Base-by-base conservation (phyloP, 2,329 filamentous ascomycete species). In the Epichloe sylvatica region DNA sequence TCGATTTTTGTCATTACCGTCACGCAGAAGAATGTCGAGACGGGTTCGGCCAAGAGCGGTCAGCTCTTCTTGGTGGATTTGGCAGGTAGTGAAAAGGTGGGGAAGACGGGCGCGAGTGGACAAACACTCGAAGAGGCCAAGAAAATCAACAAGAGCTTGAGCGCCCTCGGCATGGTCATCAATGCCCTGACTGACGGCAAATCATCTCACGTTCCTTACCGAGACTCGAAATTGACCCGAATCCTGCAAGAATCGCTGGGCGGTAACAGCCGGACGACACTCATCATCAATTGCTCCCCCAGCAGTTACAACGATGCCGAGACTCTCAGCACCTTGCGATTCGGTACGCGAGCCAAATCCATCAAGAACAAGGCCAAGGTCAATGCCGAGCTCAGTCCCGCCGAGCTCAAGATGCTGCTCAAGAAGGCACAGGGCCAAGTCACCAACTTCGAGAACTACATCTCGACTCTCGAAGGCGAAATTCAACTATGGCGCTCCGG, bases 301-400 rank as follows among this genome's bases (percentile, higher is more conserved):
- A 94, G 87, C 70, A 95, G 88, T 64, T 97, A 97, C 73, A 97
- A 98, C 73, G 91, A 96, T 70, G 81, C 83, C 49, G 92, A 98
- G 71, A 97, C 92, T 0, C 71, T 97, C 45, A 84, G 89, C 56
- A 98, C 92, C 1, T 71, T 98, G 53, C 81, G 90, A 43, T 98
- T 97, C 64, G 92, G 92, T 73, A 94, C 92, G 69, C 78, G 92
- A 64, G 92, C 92, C 51, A 98, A 98, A 74, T 86, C 88, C 0
- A 98, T 98, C 74, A 96, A 97, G 83, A 97, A 97, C 75, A 97
- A 97, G 77, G 92, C 92, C 68, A 98, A 97, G 83, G 85, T 98
- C 77, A 98, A 98, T 64, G 90, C 91, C 43, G 92, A 98, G 68
- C 79, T 98, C 60, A 97, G 91, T 61, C 92, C 92, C 43, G 81